Evolutionary conservation across 2,329 filamentous ascomycete species (phyloP), one percentile per base, ranked within the genome.

Genomic region (Xylaria sp.): DNA sequence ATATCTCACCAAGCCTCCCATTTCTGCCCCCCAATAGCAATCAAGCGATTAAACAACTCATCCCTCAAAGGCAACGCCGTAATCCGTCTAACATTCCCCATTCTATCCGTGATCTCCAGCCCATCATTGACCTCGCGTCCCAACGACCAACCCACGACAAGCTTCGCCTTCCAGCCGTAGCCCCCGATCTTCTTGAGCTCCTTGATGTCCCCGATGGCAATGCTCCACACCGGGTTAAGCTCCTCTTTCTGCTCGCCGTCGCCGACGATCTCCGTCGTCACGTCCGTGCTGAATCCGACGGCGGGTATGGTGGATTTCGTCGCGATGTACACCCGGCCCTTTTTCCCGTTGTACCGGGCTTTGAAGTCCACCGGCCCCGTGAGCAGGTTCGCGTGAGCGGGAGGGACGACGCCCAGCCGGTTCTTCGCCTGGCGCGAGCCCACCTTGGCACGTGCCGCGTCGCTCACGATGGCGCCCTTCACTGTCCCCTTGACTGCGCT

Each of bases 151-250:
- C 93, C 92, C 0, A 96, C 91, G 1, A 96, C 86, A 59, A 96
- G 81, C 82, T 94, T 95, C 1, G 90, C 89, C 81, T 96, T 97
- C 93, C 93, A 97, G 0, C 93, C 92, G 44, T 94, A 84, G 0
- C 93, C 93, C 4, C 93, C 93, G 1, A 94, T 83, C 81, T 97
- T 97, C 78, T 90, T 91, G 63, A 97, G 77, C 78, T 94, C 92
- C 60, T 79, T 82, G 55, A 97, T 91, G 18, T 95, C 91, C 0
- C 85, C 85, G 3, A 96, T 86, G 0, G 92, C 85, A 0, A 96
- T 84, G 6, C 87, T 90, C 88, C 92, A 97, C 0, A 88, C 79
- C 0, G 92, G 89, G 28, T 90, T 86, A 4, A 89, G 73, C 23
- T 85, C 82, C 13, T 85, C 83, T 63, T 81, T 76, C 20, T 89